Percentiles rank a stretch among this genome's conserved stretches.
Evolutionary conservation across 106 monocot species (phyloP).

Genomic region (Allium sativum): DNA sequence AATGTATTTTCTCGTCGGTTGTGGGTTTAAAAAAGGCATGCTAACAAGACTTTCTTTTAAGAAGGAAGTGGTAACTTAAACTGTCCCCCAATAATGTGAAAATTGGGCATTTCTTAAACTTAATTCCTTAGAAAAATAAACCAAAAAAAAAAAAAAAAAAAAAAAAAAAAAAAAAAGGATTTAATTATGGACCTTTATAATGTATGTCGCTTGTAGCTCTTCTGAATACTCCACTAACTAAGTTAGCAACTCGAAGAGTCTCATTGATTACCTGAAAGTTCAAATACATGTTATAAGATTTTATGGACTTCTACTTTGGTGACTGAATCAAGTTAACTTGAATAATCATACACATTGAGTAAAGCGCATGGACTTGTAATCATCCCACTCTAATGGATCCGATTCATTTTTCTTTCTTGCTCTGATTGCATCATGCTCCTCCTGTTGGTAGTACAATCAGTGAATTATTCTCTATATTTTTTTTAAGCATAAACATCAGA

Average conservation of each 20-base stretch:
- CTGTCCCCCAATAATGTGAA: neutral
- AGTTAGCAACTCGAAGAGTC: constrained; percentile 80
- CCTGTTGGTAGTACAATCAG: constrained; percentile 11
- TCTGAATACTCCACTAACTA: constrained; percentile 83
- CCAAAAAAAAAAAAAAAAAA: neutral
- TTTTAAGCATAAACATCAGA: neutral
- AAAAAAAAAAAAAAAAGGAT: neutral
- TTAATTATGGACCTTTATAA: constrained; percentile 43
- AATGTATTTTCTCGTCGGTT: neutral
- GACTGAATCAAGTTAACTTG: too few species aligned
- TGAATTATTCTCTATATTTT: neutral
- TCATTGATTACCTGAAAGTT: constrained; percentile 74
- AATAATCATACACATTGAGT: constrained; percentile 60
- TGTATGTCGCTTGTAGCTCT: constrained; percentile 54
- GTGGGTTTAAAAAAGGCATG: neutral
- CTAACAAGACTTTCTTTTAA: neutral
- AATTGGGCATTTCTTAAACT: neutral
- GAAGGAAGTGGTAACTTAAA: neutral
- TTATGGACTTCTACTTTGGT: too few species aligned
- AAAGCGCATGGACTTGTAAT: constrained; percentile 93
- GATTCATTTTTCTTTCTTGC: constrained; percentile 31
- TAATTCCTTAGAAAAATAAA: neutral
- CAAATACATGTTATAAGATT: too few species aligned
- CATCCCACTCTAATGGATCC: constrained; percentile 57
- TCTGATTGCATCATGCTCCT: constrained; percentile 63